Conservation (phyloP, 2,329 filamentous ascomycete species). For the Calonectria pauciramosa region DNA sequence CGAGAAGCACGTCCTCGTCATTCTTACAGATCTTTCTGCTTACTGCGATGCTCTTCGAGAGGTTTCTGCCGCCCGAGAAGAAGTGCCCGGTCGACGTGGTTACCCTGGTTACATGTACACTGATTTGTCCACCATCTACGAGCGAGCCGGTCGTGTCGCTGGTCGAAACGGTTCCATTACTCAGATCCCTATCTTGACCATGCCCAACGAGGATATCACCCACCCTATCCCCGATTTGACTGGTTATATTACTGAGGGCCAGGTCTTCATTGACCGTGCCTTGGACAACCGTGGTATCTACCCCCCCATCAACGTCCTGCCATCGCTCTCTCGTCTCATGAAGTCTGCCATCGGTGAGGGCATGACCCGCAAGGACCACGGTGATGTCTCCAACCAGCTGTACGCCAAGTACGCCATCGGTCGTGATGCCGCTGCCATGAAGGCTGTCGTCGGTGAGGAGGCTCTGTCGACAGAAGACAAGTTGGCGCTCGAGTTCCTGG, state of each 20-base stretch:
- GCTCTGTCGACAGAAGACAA: constrained; percentile 96
- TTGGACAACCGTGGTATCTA: constrained; percentile 98
- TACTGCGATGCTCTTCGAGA: constrained; percentile 99
- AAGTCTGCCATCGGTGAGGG: constrained; percentile 99
- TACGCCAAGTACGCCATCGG: constrained; percentile 99
- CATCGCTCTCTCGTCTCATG: constrained; percentile 98
- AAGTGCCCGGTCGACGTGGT: constrained; percentile 98
- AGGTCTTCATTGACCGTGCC: constrained; percentile 96
- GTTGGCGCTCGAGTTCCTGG: constrained; percentile 96
- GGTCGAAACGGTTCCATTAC: constrained; percentile 99
- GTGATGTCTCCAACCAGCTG: constrained; percentile 98
- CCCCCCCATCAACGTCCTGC: constrained; percentile 98
- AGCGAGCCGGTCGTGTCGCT: constrained; percentile 96
- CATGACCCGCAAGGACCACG: constrained; percentile 96
- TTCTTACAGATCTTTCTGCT: constrained; percentile 96
- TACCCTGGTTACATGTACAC: constrained; percentile 99
- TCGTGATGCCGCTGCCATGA: constrained; percentile 98
- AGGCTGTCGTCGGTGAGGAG: constrained; percentile 98
- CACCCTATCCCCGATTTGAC: constrained; percentile 99
- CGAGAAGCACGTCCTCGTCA: constrained; percentile 99
- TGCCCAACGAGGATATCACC: constrained; percentile 99
- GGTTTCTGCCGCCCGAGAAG: constrained; percentile 96
- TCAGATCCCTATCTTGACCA: constrained; percentile 98
- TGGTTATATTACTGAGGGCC: constrained; percentile 98
- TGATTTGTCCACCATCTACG: constrained; percentile 99